Base-by-base conservation (phyloP, 345 rosid species). In the Physaria fendleri region DNA sequence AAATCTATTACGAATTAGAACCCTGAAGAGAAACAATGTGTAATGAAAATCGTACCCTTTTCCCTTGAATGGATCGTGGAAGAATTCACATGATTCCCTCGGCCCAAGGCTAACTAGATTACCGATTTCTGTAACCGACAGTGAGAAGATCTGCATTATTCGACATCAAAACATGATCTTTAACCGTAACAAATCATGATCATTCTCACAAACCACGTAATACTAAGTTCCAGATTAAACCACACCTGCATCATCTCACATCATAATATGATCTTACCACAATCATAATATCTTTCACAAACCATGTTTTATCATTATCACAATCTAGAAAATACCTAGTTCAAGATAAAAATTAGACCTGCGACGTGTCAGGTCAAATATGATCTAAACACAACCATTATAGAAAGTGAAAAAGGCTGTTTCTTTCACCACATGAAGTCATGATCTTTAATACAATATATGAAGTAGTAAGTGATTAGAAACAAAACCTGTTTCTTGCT, bases 41-140 rank as follows among this genome's bases (percentile, higher is more conserved):
- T 35, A 17, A 25, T 12, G 10, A 46, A 34, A 42, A 62, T 9
- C 51, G 42, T 84, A 88, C 98, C 93, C 82, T 73, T 71, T 92
- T 53, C 96, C 96, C 72, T 81, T 92, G 21, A 71, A 70, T 23
- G 93, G 93, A 62, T 92, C 95, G 65, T 92, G 96, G 50, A 86
- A 88, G 76, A 92, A 86, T 25, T 92, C 95, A 40, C 89, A 86
- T 3, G 93, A 84, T 53, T 80, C 96, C 46, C 59, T 81, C 21
- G 82, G 62, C 28, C 95, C 84, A 16, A 88, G 96, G 79, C 82
- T 67, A 62, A 84, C 49, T 23, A 93, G 59, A 56, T 68, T 75
- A 54, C 96, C 95, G 47, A 92, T 81, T 77, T 92, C 93, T 34
- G 83, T 73, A 68, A 93, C 84, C 0, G 91, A 88, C 43, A 93